Percentiles rank a stretch among this genome's conserved stretches.
Conservation (phyloP, 495 filamentous ascomycete species). For the Podospora australis region DNA sequence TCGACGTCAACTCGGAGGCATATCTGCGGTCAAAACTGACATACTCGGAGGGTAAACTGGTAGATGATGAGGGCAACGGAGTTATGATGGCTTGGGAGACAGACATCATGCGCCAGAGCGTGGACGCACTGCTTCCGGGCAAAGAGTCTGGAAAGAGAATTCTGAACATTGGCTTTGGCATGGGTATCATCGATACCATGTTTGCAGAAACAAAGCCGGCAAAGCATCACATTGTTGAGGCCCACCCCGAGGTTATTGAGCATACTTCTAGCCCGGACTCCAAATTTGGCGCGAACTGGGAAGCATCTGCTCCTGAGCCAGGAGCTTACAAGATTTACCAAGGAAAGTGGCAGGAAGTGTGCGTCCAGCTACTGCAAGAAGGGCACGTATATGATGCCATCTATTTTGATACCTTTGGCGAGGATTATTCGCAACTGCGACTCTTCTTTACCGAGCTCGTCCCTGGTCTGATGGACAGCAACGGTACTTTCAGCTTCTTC, state of each 20-base stretch:
- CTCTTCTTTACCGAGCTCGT: slow-evolving; percentile 86
- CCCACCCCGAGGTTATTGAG: slow-evolving; percentile 73
- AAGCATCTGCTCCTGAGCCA: slow-evolving; percentile 28
- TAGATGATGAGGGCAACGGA: slow-evolving; percentile 76
- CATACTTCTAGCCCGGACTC: slow-evolving; percentile 48
- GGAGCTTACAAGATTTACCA: slow-evolving; percentile 41
- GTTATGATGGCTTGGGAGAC: slow-evolving; percentile 98
- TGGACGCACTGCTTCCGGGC: slow-evolving; percentile 40
- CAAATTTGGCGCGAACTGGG: slow-evolving; percentile 43
- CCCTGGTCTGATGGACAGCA: slow-evolving; percentile 64
- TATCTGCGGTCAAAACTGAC: slow-evolving; percentile 76
- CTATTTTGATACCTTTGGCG: slow-evolving; percentile 97
- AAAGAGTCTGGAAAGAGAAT: slow-evolving; percentile 54
- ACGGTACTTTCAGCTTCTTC: slow-evolving; percentile 85
- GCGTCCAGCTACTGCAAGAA: slow-evolving; percentile 62
- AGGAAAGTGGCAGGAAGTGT: slow-evolving; percentile 79
- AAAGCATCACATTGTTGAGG: slow-evolving; percentile 83
- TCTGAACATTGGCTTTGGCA: slow-evolving; percentile 90
- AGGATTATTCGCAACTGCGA: slow-evolving; percentile 78
- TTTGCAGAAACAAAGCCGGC: slow-evolving; percentile 64
- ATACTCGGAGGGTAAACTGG: slow-evolving; percentile 65
- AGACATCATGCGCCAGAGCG: slow-evolving; percentile 76
- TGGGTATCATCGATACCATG: slow-evolving; percentile 90
- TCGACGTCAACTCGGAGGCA: slow-evolving; percentile 52
- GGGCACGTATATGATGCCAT: slow-evolving; percentile 79